Percentiles rank a stretch among this genome's conserved stretches.
Evolutionary conservation across 2,329 filamentous ascomycete genomes (phyloP).

Genomic region (Sordariomycetes sp.): DNA sequence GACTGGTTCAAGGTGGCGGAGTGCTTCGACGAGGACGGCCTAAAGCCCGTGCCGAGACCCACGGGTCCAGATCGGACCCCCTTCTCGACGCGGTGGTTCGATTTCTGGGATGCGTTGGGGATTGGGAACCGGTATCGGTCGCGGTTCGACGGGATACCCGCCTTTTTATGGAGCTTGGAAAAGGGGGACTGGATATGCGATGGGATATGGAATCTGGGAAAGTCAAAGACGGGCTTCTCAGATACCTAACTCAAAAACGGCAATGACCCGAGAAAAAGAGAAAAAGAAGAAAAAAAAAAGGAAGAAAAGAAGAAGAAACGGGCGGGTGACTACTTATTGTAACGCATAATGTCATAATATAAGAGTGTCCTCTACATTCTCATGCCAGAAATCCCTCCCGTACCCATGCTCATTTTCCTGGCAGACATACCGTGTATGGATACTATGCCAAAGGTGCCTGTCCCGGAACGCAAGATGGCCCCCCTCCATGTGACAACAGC

Average conservation of each 20-base stretch:
- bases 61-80: slow-evolving; percentile 3
- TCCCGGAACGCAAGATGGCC: no score
- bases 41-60: slow-evolving; percentile 9
- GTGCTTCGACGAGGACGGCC: slow-evolving; percentile 14
- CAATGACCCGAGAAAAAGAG: no score
- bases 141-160: slow-evolving; percentile 12
- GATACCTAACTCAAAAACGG: neutral
- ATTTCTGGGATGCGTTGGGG: slow-evolving; percentile 12
- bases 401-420: no score
- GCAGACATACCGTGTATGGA: no score
- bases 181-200: slow-evolving; percentile 13
- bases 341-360: no score
- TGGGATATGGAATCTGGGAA: slow-evolving; percentile 13
- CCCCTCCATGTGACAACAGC: no score
- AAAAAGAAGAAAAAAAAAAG: no score
- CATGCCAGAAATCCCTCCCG: no score
- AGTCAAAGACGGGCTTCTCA: slow-evolving; percentile 12
- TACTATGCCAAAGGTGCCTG: no score
- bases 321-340: no score
- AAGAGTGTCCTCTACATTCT: no score
- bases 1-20: slow-evolving; percentile 14
- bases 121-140: slow-evolving; percentile 8
- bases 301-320: no score
- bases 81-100: slow-evolving; percentile 10
- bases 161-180: slow-evolving; percentile 9